phyloP scores from a whole-genome alignment of 371 early-diverging fungal genomes.

The Circinella minor region DNA sequence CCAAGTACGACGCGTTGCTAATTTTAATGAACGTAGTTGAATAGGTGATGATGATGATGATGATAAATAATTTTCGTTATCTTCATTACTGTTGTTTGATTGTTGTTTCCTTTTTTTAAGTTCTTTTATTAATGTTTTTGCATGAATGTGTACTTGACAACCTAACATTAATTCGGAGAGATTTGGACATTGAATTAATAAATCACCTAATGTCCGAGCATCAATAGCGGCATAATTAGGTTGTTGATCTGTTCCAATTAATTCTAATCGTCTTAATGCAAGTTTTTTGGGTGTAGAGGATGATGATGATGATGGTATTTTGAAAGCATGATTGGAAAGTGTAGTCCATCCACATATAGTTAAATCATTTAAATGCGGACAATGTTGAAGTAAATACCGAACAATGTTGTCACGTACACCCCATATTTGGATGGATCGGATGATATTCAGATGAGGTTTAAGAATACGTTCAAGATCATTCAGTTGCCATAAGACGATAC shows the following conservation, averaged over 20 bases:
- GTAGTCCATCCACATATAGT: conserved; percentile 42
- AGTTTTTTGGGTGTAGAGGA: neutral
- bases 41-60: neutral
- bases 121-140: conserved; percentile 31
- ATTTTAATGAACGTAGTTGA: conserved; percentile 25
- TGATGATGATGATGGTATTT: neutral
- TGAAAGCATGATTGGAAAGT: conserved; percentile 41
- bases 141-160: conserved; percentile 45
- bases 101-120: conserved; percentile 14
- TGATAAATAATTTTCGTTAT: neutral
- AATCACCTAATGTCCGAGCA: conserved; percentile 28
- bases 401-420: conserved; percentile 46
- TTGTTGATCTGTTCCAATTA: conserved; percentile 30
- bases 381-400: conserved; percentile 31
- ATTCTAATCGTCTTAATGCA: conserved; percentile 24
- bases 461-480: conserved; percentile 28
- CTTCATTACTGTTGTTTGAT: neutral
- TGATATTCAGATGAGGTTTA: conserved; percentile 29
- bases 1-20: conserved; percentile 44
- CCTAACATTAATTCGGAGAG: conserved; percentile 32
- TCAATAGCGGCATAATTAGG: conserved; percentile 41
- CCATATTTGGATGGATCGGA: conserved; percentile 33
- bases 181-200: conserved; percentile 32
- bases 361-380: conserved; percentile 25
- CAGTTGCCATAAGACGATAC: conserved; percentile 28